A percentile compares a stretch with the other conserved stretches of the same genome.
Conservation (phyloP, 164 flowering plant genomes). For the Magnolia kwangsiensis region DNA sequence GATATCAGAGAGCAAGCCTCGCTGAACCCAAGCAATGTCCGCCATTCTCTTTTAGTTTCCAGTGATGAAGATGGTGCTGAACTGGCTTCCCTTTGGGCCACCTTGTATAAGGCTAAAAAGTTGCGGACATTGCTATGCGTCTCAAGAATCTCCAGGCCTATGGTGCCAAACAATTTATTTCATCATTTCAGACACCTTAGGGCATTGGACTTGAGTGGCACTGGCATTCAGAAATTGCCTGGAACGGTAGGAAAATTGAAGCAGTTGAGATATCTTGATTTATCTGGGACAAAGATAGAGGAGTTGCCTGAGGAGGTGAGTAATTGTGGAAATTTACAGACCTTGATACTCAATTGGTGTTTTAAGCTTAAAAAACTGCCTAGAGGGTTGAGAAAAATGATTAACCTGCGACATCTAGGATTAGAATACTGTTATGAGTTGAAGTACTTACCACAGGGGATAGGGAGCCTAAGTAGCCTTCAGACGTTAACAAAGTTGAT, state of each 20-base stretch:
- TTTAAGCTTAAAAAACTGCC: background rate
- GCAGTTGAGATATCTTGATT: slow-evolving; percentile 13
- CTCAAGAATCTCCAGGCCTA: background rate
- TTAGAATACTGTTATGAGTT: background rate
- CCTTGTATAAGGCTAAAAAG: background rate
- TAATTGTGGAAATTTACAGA: slow-evolving; percentile 8
- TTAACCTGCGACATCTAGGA: slow-evolving; percentile 11
- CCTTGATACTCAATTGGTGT: background rate
- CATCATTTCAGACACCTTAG: background rate
- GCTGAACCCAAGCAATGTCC: background rate
- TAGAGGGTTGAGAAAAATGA: background rate
- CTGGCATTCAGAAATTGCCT: background rate
- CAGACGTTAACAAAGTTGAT: slow-evolving; percentile 4
- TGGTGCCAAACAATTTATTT: background rate
- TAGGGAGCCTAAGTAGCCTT: slow-evolving; percentile 2
- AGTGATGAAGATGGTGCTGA: background rate
- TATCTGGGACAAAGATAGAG: background rate
- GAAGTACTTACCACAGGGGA: background rate
- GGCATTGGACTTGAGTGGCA: background rate
- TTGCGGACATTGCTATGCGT: background rate
- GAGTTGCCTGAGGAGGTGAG: slow-evolving; percentile 1
- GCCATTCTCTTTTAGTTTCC: background rate
- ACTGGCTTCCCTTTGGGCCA: background rate
- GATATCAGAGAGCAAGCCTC: background rate
- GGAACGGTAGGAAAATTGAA: background rate